Conservation (phyloP, 2,329 filamentous ascomycete species). For the Triangularia verruculosa region DNA sequence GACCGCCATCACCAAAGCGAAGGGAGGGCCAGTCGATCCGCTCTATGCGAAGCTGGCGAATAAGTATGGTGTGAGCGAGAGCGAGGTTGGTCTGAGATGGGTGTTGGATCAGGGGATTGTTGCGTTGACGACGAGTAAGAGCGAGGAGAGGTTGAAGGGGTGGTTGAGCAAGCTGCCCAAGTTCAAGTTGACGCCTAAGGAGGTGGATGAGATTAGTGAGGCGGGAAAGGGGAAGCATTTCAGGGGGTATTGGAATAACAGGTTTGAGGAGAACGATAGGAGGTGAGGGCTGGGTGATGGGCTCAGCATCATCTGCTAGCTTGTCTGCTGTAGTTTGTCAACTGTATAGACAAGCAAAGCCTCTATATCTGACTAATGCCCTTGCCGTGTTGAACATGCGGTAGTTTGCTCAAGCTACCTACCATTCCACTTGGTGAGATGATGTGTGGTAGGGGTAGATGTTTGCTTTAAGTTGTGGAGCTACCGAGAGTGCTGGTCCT, state of each 20-base stretch:
- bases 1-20: conserved; percentile 47
- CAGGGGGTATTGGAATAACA: conserved; percentile 55
- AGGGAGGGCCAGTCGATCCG: conserved; percentile 52
- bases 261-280: conserved; percentile 51
- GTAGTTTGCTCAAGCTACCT: too few relatives aligned
- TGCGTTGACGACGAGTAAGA: conserved; percentile 58
- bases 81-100: conserved; percentile 59
- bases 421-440: too few relatives aligned
- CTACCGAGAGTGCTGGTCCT: too few relatives aligned
- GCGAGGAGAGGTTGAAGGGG: conserved; percentile 54
- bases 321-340: too few relatives aligned
- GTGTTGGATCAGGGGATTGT: conserved; percentile 57
- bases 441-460: too few relatives aligned
- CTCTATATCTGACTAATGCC: too few relatives aligned
- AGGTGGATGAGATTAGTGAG: conserved; percentile 55
- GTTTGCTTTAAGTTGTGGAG: too few relatives aligned
- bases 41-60: conserved; percentile 49
- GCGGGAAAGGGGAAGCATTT: conserved; percentile 59
- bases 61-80: conserved; percentile 57
- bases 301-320: too few relatives aligned
- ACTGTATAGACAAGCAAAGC: too few relatives aligned
- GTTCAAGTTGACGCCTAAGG: conserved; percentile 59
- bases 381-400: too few relatives aligned
- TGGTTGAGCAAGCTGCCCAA: conserved; percentile 49
- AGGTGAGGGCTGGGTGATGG: too few relatives aligned